Evolutionary conservation across 2,329 filamentous ascomycete species (phyloP).

Genomic region (Drechslerella coelobrocha): DNA sequence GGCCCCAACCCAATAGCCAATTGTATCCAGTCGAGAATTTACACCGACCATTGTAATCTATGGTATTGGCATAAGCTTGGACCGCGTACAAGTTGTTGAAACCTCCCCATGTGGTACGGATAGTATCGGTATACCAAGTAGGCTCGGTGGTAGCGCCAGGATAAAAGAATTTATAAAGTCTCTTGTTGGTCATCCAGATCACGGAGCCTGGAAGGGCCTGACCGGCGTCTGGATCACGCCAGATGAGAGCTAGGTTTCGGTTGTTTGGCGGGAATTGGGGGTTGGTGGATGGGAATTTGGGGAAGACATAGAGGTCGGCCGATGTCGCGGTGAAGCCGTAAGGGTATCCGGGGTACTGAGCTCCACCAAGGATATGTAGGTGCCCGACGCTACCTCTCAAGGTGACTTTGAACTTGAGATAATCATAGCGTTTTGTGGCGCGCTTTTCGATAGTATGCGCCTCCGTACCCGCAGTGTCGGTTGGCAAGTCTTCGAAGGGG

Average conservation of each 20-base stretch:
- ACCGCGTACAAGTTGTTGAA: slow-evolving; percentile 9
- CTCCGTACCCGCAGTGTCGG: background rate
- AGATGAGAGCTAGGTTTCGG: slow-evolving; percentile 9
- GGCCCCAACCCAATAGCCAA: slow-evolving; percentile 10
- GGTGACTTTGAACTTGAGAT: slow-evolving; percentile 28
- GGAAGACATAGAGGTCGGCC: slow-evolving; percentile 26
- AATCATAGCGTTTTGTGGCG: slow-evolving; percentile 19
- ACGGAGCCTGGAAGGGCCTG: slow-evolving; percentile 14
- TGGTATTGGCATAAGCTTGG: background rate
- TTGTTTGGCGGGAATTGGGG: no score
- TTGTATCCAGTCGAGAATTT: background rate
- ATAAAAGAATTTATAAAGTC: slow-evolving; percentile 19
- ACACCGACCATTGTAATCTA: slow-evolving; percentile 10
- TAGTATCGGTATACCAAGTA: slow-evolving; percentile 6
- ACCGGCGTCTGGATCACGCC: slow-evolving; percentile 18
- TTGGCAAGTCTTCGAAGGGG: slow-evolving; percentile 3
- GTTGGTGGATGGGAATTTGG: no score
- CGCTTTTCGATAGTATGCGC: slow-evolving; percentile 14
- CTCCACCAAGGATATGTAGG: background rate
- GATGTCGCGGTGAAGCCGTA: slow-evolving; percentile 20
- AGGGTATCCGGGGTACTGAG: background rate
- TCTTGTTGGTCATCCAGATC: slow-evolving; percentile 22
- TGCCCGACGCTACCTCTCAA: slow-evolving; percentile 5
- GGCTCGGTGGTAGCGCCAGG: slow-evolving; percentile 17
- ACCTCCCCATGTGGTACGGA: background rate